Base-by-base conservation (phyloP, 768 basidiomycete species). In the Boletus reticuloceps region DNA sequence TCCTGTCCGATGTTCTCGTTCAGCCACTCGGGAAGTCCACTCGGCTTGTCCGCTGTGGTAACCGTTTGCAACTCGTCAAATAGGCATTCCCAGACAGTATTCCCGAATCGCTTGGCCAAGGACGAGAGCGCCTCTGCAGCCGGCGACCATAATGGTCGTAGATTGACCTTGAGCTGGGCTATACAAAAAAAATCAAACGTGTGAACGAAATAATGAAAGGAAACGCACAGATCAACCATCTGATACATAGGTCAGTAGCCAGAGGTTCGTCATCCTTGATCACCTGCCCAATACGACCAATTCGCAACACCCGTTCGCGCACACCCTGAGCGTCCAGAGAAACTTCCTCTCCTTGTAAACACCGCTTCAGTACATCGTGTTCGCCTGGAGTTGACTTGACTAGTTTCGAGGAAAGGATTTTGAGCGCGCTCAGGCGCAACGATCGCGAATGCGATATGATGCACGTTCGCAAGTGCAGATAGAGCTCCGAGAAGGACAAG, bases 131-230 rank as follows among this genome's bases (percentile, higher is more conserved):
- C 86, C 12, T 80, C 79, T 13, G 85, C 80, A 5, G 94, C 84
- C 17, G 94, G 88, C 5, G 84, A 81, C 89, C 95, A 99, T 16
- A 97, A 66, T 0, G 97, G 97, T 29, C 91, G 82, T 43, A 98
- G 74, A 67, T 94, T 96, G 56, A 98, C 89, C 74, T 98, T 98
- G 50, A 98, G 77, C 68, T 97, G 95, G 7, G 89, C 91, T 88
- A 63, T 25, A 52, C n/a, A n/a, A n/a, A 19, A 13, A 12, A 12
- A 47, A 36, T 2, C 22, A n/a, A 46, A 19, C 25, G 37, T 37
- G 37, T 42, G 13, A 36, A 17, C 27, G 22, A 36, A 37, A 40
- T n/a, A n/a, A 16, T 5, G 12, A 50, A 55, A 10, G 34, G 5
- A 48, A 6, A 73, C 79, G 53, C 47, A 90, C 89, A 86, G 29